Percentiles rank a stretch among this genome's conserved stretches.
Conservation (phyloP, 1,284 basidiomycete species). For the Tilletiopsis washingtonensis region DNA sequence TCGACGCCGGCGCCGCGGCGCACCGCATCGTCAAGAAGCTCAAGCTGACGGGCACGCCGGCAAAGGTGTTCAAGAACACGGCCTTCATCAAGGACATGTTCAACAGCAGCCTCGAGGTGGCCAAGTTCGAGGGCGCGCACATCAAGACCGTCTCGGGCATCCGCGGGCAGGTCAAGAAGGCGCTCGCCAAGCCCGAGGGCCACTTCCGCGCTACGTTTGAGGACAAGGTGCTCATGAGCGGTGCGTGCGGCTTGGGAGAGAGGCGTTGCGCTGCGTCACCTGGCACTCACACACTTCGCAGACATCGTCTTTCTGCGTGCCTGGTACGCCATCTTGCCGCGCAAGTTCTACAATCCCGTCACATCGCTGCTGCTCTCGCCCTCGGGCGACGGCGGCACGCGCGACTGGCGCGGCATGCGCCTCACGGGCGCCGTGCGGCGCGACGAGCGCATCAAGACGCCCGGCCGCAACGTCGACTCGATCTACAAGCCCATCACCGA, state of each 20-base stretch:
- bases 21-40: constrained; percentile 95
- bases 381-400: too few species aligned
- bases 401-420: constrained; percentile 67
- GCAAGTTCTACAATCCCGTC: constrained; percentile 94
- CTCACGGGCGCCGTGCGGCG: constrained; percentile 84
- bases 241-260: constrained; percentile 52
- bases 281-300: constrained; percentile 42
- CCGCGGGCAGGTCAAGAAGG: constrained; percentile 93
- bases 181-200: constrained; percentile 84
- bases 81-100: constrained; percentile 99
- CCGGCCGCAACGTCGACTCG: constrained; percentile 67
- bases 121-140: constrained; percentile 96
- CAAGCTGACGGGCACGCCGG: constrained; percentile 87
- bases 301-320: constrained; percentile 93
- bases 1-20: constrained; percentile 57
- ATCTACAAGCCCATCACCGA: constrained; percentile 68
- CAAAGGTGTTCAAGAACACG: constrained; percentile 98
- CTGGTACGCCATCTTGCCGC: constrained; percentile 91
- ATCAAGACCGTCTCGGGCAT: constrained; percentile 92
- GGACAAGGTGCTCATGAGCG: constrained; percentile 92
- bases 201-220: constrained; percentile 94
- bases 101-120: constrained; percentile 79
- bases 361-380: constrained; percentile 63
- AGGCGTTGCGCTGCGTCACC: too few species aligned
- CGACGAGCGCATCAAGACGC: constrained; percentile 75